Percentiles rank a stretch among this genome's conserved stretches.
Evolutionary conservation across 192 early-diverging fungal species (phyloP).

Genomic region (Thoreauomyces humboldtii): DNA sequence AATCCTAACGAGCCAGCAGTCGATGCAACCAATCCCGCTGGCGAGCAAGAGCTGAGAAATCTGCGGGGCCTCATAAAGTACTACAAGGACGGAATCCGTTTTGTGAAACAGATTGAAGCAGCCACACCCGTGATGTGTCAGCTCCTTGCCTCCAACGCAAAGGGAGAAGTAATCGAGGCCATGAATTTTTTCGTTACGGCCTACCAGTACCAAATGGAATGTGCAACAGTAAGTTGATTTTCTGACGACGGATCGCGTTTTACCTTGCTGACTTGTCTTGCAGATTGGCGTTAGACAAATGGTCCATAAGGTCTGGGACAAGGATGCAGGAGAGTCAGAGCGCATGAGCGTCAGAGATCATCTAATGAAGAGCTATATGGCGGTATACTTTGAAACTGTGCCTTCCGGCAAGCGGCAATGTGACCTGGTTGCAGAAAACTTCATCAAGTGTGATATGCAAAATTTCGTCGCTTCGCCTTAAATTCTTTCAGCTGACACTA

Average conservation of each 20-base stretch:
- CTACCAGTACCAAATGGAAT: constrained; percentile 81
- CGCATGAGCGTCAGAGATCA: constrained; percentile 51
- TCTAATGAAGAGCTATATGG: constrained; percentile 74
- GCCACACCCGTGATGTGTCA: constrained; percentile 75
- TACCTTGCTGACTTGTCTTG: background rate
- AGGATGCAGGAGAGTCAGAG: constrained; percentile 46
- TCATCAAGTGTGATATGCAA: constrained; percentile 52
- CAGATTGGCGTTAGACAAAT: constrained; percentile 87
- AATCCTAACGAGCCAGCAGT: background rate
- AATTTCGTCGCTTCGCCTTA: no score
- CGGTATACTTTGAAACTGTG: constrained; percentile 73
- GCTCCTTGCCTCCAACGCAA: constrained; percentile 84
- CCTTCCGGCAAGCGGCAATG: constrained; percentile 1
- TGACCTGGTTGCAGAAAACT: constrained; percentile 58
- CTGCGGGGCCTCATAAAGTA: constrained; percentile 60
- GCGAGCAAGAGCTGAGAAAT: constrained; percentile 32
- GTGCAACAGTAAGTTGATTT: constrained; percentile 56
- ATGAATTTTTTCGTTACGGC: constrained; percentile 94
- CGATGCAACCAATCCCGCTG: constrained; percentile 5
- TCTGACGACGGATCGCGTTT: background rate
- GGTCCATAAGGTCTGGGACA: constrained; percentile 91
- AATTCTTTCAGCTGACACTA: no score
- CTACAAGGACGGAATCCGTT: constrained; percentile 85
- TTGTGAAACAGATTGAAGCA: constrained; percentile 77
- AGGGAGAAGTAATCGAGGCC: constrained; percentile 90